Base-by-base conservation (phyloP, 2,329 filamentous ascomycete species). In the Colletotrichum caudatum region DNA sequence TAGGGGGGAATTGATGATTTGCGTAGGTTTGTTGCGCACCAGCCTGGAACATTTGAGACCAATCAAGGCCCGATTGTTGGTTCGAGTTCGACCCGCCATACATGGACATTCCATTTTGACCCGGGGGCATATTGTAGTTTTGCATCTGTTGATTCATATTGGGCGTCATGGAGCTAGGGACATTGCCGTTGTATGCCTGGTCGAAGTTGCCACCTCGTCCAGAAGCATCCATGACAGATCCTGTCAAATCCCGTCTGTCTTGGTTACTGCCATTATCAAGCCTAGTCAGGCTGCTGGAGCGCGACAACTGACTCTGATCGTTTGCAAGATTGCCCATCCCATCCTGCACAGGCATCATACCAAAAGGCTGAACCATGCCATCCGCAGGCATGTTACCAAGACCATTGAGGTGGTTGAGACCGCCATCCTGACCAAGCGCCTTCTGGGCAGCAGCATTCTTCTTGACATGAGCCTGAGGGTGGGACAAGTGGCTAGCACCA, bases 401-500 rank as follows among this genome's bases (percentile, higher is more conserved):
- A 76, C 87, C 87, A 76, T 89, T 89, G 78, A 91, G 86, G 74
- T 90, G 88, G 79, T 86, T 85, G 79, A 91, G 80, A 74, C 88
- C 86, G 69, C 83, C 83, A 53, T 89, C 87, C 64, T 84, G 83
- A 75, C 83, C 84, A 76, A 88, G 83, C 65, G 83, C 84, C 81
- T 91, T 89, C 77, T 91, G 88, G 26, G 86, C 85, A 72, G 87
- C 84, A 74, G 89, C 87, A 77, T 89, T 88, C 84, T 94, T 95
- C 86, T 94, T 95, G 78, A 96, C 88, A 82, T 97, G 94, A 75
- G 93, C 93, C 82, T 95, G 93, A 46, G 94, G 94, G 83, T 98
- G 94, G 76, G 95, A 97, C 82, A 99, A 84, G 84, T 99, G 96
- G 79, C 93, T 97, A 74, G 94, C 94, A 77, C 95, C 95, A 20